These are phyloP conservation scores for Scedosporium dehoogii DNA, from an alignment of 2,329 filamentous ascomycete genomes.

Conservation along the genomic window DNA sequence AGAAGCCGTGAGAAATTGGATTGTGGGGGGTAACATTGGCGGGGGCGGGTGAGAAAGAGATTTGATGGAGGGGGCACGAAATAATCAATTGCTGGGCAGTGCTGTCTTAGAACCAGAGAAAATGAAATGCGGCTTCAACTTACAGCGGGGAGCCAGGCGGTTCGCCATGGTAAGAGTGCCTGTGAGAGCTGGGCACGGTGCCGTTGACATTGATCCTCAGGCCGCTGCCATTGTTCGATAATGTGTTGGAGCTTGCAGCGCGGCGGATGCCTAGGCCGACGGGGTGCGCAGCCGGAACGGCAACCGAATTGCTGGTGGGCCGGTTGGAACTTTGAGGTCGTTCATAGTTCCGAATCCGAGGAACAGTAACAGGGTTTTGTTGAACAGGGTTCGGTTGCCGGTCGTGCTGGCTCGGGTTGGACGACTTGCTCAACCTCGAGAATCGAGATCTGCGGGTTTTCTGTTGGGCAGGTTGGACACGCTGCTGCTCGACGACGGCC, in stretches of 20 bases:
- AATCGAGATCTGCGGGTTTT: not conserved
- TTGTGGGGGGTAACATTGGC: not conserved
- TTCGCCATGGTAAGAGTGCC: not conserved
- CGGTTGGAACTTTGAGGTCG: not conserved
- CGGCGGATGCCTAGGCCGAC: not conserved
- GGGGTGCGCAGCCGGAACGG: not conserved
- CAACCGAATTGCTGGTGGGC: not conserved
- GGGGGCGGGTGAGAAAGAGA: not conserved
- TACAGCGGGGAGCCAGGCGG: not conserved
- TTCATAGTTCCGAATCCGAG: not conserved
- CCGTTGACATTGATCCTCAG: not conserved
- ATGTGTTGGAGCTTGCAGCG: not conserved
- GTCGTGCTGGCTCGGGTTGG: not conserved
- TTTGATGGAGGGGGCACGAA: not conserved
- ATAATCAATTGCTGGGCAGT: not conserved
- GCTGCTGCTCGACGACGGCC: not conserved
- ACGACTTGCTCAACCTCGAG: not conserved
- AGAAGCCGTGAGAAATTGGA: not conserved
- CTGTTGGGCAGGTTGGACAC: not conserved
- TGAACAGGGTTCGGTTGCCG: not conserved
- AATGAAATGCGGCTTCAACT: not conserved
- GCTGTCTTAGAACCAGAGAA: not conserved
- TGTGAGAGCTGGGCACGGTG: not conserved
- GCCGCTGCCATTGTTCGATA: not conserved
- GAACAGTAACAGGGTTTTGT: not conserved